Evolutionary conservation across 2,329 filamentous ascomycete genomes (phyloP).

Genomic region (Arachnopeziza araneosa): DNA sequence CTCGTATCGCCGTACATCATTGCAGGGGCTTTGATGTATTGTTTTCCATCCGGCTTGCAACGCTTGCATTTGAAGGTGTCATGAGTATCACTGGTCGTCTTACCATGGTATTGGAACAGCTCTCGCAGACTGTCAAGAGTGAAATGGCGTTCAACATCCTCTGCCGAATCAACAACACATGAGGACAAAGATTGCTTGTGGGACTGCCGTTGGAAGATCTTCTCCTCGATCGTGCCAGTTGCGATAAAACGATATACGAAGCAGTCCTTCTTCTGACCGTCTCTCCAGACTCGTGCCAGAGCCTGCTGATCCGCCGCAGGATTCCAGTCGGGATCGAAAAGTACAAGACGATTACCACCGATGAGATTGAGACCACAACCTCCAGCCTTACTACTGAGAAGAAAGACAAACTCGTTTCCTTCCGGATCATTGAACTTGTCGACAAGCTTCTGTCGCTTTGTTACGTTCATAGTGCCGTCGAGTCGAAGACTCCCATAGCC

Average conservation of each 20-base stretch:
- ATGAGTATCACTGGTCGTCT: slow-evolving; percentile 88
- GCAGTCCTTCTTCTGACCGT: slow-evolving; percentile 98
- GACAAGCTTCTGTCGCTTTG: slow-evolving; percentile 92
- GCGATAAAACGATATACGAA: slow-evolving; percentile 99
- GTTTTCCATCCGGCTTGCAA: slow-evolving; percentile 80
- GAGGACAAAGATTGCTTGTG: slow-evolving; percentile 97
- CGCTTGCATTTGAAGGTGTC: slow-evolving; percentile 98
- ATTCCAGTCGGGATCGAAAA: slow-evolving; percentile 98
- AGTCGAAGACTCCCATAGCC: slow-evolving; percentile 82
- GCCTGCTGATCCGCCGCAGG: slow-evolving; percentile 96
- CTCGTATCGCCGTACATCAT: slow-evolving; percentile 98
- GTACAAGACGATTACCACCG: slow-evolving; percentile 85
- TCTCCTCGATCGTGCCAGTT: slow-evolving; percentile 96
- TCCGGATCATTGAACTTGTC: slow-evolving; percentile 96
- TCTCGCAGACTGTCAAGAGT: slow-evolving; percentile 85
- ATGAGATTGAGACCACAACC: slow-evolving; percentile 95
- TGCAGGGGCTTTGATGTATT: slow-evolving; percentile 84
- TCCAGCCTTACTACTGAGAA: slow-evolving; percentile 95
- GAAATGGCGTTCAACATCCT: slow-evolving; percentile 97
- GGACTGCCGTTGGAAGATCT: slow-evolving; percentile 97
- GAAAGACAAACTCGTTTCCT: slow-evolving; percentile 84
- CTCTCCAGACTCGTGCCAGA: slow-evolving; percentile 94
- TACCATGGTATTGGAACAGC: slow-evolving; percentile 84
- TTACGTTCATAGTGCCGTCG: slow-evolving; percentile 96
- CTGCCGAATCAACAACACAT: slow-evolving; percentile 91